phyloP scores from a whole-genome alignment of 805 yeast genomes.

The Sporopachydermia lactativora region DNA sequence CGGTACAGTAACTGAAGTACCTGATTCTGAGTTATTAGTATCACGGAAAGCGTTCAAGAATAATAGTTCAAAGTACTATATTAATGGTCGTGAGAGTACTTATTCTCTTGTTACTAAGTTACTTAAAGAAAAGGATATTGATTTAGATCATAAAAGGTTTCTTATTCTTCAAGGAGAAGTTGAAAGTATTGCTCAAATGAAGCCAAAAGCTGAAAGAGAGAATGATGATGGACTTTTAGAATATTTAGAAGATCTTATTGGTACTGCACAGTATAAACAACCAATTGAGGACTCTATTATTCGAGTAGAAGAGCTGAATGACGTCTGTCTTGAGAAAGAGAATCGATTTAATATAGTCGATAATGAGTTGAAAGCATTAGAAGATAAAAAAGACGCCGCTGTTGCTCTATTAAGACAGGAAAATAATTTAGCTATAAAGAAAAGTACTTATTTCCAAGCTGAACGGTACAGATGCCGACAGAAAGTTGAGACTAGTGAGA shows the following conservation, averaged over 20 bases:
- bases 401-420: slow-evolving; percentile 50
- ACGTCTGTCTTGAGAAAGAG: slow-evolving; percentile 68
- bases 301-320: slow-evolving; percentile 63
- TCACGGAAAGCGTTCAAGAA: slow-evolving; percentile 69
- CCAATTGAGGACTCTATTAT: slow-evolving; percentile 50
- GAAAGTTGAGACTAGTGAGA: slow-evolving; percentile 25
- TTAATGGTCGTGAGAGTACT: slow-evolving; percentile 54
- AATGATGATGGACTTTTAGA: slow-evolving; percentile 90
- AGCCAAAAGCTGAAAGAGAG: slow-evolving; percentile 87
- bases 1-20: slow-evolving; percentile 30
- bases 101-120: slow-evolving; percentile 69
- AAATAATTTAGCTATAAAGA: slow-evolving; percentile 38
- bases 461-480: slow-evolving; percentile 17
- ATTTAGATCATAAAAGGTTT: slow-evolving; percentile 87
- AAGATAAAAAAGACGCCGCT: slow-evolving; percentile 53
- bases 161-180: slow-evolving; percentile 96
- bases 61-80: slow-evolving; percentile 64
- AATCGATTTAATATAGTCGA: slow-evolving; percentile 68
- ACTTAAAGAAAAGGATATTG: slow-evolving; percentile 74
- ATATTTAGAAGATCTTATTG: slow-evolving; percentile 92
- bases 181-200: slow-evolving; percentile 97
- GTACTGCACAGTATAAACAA: slow-evolving; percentile 74
- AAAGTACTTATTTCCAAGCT: slow-evolving; percentile 43
- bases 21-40: slow-evolving; percentile 48
- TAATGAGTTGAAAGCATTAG: slow-evolving; percentile 51